Evolutionary conservation across 192 early-diverging fungal genomes (phyloP).

Genomic region (Backusella westeae): DNA sequence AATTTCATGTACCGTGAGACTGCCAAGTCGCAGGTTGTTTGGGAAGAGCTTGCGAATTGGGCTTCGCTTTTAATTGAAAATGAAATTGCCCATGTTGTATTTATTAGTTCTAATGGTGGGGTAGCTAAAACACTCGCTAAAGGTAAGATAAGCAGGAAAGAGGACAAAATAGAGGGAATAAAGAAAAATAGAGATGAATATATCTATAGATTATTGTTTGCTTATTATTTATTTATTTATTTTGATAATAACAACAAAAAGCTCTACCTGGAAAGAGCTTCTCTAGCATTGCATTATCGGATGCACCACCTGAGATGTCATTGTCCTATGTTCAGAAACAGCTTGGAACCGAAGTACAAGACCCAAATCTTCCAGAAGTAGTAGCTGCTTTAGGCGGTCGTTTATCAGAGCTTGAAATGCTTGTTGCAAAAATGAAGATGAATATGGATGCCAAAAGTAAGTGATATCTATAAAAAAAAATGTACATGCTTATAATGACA

Average conservation of each 20-base stretch:
- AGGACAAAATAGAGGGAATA: neutral
- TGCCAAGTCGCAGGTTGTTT: constrained; percentile 56
- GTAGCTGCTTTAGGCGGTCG: constrained; percentile 86
- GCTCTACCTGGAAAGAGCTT: constrained; percentile 70
- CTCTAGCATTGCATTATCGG: constrained; percentile 61
- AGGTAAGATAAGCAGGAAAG: constrained; percentile 42
- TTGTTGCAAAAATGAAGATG: constrained; percentile 85
- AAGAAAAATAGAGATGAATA: neutral
- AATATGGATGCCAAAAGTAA: constrained; percentile 61
- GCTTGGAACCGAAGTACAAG: constrained; percentile 31
- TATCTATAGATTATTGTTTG: neutral
- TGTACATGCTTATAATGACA: neutral
- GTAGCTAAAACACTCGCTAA: constrained; percentile 67
- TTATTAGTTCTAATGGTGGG: constrained; percentile 73
- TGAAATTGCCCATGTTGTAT: constrained; percentile 89
- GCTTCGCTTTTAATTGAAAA: constrained; percentile 79
- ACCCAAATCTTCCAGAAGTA: constrained; percentile 39
- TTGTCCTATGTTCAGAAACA: constrained; percentile 57
- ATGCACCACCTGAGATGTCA: constrained; percentile 66
- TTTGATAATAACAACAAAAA: constrained; percentile 17
- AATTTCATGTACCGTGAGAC: constrained; percentile 79
- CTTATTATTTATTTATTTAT: neutral
- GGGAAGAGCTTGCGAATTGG: constrained; percentile 82
- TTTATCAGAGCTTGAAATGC: constrained; percentile 83
- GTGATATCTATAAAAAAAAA: neutral